Base-by-base conservation (phyloP, 805 yeast genomes). In the Candida fluviatilis region DNA sequence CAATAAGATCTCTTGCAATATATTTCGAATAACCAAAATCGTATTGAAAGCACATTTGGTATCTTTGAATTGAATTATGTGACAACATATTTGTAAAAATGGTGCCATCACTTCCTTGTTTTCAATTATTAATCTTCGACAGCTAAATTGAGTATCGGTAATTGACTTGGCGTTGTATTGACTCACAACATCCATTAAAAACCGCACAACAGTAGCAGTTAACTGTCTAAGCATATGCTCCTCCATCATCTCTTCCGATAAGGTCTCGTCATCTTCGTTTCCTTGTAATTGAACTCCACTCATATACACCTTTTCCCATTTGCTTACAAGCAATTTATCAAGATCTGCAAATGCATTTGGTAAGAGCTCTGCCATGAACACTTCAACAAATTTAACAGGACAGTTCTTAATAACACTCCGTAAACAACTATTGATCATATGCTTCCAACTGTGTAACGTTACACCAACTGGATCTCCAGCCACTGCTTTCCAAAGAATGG, bases 201-300 rank as follows among this genome's bases (percentile, higher is more conserved):
- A 71, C 42, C 97, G 70, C 38, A 84, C 96, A 8, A 87, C 87
- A 3, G 95, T 90, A 2, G 95, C 95, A 0, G 98, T 90, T 28
- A 93, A 73, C 57, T 93, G 98, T 49, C 99, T 72, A 42, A 91
- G 66, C 69, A 91, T 75, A 59, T 91, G 96, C 57, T 93, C 99
- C 49, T 91, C 97, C 85, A 93, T 83, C 95, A 93, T 93, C 55
- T 93, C 99, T 49, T 90, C 96, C n/a, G 93, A 82, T 52, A 91
- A 70, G 17, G 88, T 86, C 37, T 81, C 90, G 50, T 89, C 95
- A 43, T 80, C 82, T 31, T 75, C 79, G 31, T 74, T 72, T 0
- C 80, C 80, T 48, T 74, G 78, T 28, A 73, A 59, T 46, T 76
- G 79, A 27, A 76, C 52, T 2, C 84, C 82, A 23, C 74, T 78